phyloP scores from a whole-genome alignment of 169 alveolate species.

The Plasmodium sp. region DNA sequence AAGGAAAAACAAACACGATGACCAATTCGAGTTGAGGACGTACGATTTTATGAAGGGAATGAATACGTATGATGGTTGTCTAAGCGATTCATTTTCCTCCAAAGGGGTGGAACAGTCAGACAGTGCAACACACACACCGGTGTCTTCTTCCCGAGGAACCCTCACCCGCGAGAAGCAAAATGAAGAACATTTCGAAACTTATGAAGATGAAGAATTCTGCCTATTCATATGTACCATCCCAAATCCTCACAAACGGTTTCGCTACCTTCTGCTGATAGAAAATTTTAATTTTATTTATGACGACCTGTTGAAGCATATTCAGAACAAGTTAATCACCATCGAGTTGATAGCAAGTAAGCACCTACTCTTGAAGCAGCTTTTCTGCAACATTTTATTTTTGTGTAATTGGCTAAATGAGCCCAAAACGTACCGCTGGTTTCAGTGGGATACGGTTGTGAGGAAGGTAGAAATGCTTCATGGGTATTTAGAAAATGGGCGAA shows the following conservation, averaged over 20 bases:
- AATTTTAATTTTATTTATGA: slow-evolving; percentile 64
- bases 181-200: background rate
- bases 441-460: slow-evolving; percentile 38
- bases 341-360: slow-evolving; percentile 60
- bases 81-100: background rate
- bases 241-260: slow-evolving; percentile 38
- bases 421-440: slow-evolving; percentile 46
- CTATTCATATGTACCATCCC: slow-evolving; percentile 45
- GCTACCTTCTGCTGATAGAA: slow-evolving; percentile 55
- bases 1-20: slow-evolving; percentile 9
- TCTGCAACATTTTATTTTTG: slow-evolving; percentile 50
- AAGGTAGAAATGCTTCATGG: slow-evolving; percentile 53
- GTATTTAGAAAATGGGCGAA: slow-evolving; percentile 68
- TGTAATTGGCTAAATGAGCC: slow-evolving; percentile 74
- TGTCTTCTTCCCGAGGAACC: background rate
- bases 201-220: slow-evolving; percentile 70
- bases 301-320: slow-evolving; percentile 44
- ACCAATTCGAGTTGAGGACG: slow-evolving; percentile 4
- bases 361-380: slow-evolving; percentile 40
- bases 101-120: background rate
- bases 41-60: slow-evolving; percentile 57
- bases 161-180: background rate
- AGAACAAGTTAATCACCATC: slow-evolving; percentile 27
- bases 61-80: slow-evolving; percentile 11
- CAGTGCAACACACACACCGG: background rate